Base-by-base conservation (phyloP, 78 protist genomes). In the Planoprotostelium fungivorum region DNA sequence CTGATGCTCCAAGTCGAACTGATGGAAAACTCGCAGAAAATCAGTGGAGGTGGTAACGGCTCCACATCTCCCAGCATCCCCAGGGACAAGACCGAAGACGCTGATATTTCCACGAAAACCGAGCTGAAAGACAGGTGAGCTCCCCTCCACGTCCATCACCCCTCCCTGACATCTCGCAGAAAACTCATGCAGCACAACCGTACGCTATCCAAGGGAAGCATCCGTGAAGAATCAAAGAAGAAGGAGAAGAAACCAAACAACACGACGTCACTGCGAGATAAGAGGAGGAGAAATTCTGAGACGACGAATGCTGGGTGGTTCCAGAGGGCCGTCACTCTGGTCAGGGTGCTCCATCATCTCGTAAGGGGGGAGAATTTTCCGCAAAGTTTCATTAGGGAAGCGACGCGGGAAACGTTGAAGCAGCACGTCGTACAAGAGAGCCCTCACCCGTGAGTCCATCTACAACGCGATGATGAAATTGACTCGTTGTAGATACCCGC, bases 401-500 rank as follows among this genome's bases (percentile, higher is more conserved):
- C 87, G 36, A 16, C 37, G 16, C 5, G 16, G 16, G 63, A 85
- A 16, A 16, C 87, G 16, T 23, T 85, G 87, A 36, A 85, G 87
- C 87, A 85, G 16, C 31, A 16, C 16, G 73, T 51, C 5, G 73
- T 51, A 16, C 87, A 85, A 35, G 87, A 85, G 37, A 85, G 87
- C 37, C 87, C 87, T 16, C 87, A 85, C 16, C 87, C 87, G 87
- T 85, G 37, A 35, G 87, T 85, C n/a, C 5, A 51, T 51, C 16
- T 51, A 5, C 31, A 51, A 51, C 31, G 16, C 31, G 16, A 51
- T 51, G 73, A 51, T 16, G 16, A 25, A 5, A 51, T 16, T 51
- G 5, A 51, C 73, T 5, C 16, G 16, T 51, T 51, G 5, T 16
- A 51, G 73, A 51, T 93, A 93, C 39, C 95, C 95, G 16, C 84